phyloP scores from a whole-genome alignment of 805 yeast genomes.

The Teunomyces pallodes region DNA sequence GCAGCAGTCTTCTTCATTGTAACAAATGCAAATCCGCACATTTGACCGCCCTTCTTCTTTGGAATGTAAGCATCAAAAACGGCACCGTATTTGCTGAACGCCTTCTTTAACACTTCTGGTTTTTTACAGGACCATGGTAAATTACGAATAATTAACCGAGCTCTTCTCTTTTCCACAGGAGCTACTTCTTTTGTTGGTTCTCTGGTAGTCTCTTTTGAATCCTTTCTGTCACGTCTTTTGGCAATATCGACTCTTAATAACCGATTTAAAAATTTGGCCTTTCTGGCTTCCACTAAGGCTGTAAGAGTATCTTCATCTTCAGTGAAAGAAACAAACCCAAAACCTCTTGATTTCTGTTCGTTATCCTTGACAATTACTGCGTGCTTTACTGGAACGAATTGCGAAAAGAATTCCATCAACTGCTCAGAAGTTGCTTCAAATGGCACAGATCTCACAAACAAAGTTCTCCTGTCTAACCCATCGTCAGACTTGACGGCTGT shows the following conservation, averaged over 20 bases:
- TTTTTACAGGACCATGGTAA: conserved; percentile 94
- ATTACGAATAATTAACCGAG: conserved; percentile 85
- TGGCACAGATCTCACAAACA: conserved; percentile 87
- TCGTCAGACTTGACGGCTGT: conserved; percentile 17
- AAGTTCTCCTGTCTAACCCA: conserved; percentile 55
- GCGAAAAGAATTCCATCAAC: conserved; percentile 80
- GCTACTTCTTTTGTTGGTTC: conserved; percentile 7
- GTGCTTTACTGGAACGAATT: conserved; percentile 92
- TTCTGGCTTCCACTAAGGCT: conserved; percentile 70
- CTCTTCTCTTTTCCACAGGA: conserved; percentile 70
- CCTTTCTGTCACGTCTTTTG: conserved; percentile 81
- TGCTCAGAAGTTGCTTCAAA: conserved; percentile 76
- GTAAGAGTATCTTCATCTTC: conserved; percentile 77
- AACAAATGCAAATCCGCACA: conserved; percentile 94
- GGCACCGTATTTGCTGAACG: conserved; percentile 76
- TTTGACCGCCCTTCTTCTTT: conserved; percentile 77
- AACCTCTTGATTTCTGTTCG: conserved; percentile 80
- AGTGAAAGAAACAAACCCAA: conserved; percentile 91
- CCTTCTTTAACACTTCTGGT: conserved; percentile 64
- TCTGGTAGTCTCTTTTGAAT: conserved; percentile 8
- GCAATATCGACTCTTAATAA: conserved; percentile 81
- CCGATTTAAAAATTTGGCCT: conserved; percentile 61
- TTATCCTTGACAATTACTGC: conserved; percentile 85
- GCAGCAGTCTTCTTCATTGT: conserved; percentile 76
- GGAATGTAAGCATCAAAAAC: conserved; percentile 90